Base-by-base conservation (phyloP, 1,284 basidiomycete species). In the Ganoderma boninense region DNA sequence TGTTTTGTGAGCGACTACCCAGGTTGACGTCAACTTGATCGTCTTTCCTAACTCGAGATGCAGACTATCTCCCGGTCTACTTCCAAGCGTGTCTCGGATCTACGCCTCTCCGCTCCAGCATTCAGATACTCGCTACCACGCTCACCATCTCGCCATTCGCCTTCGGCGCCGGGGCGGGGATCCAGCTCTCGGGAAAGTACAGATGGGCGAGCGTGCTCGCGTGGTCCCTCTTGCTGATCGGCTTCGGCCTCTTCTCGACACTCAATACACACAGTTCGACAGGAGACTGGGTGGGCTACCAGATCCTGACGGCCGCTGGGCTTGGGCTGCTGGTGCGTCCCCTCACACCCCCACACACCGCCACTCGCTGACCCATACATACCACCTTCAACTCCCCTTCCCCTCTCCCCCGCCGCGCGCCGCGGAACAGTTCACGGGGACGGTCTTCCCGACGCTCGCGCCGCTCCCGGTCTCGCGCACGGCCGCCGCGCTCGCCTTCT, bases 401-500 rank as follows among this genome's bases (percentile, higher is more conserved):
- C n/a, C n/a, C n/a, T n/a, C n/a, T n/a, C n/a, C n/a, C n/a, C n/a
- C n/a, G n/a, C n/a, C n/a, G n/a, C n/a, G n/a, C n/a, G n/a, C n/a
- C n/a, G 13, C 26, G 18, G 13, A 6, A 20, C 56, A 64, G 67
- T 67, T 26, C 62, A 18, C 62, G 10, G 38, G 26, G 26, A 69
- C 70, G 1, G 61, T 67, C 44, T 82, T 82, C 72, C 77, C 81
- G 5, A 75, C 80, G 8, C 77, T 81, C 35, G 79, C 80, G 6
- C 83, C 84, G 0, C 76, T 85, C 0, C 80, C 80, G 0, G 74
- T 80, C 3, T 74, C 73, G 7, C 62, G 75, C 32, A 81, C 77
- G 29, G 83, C 81, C 5, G 73, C 74, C 18, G 82, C 83, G 4
- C 76, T 83, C 20, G 80, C 82, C 0, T 80, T 84, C 69, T 81